Evolutionary conservation across 495 filamentous ascomycete genomes (phyloP), one percentile per base, ranked within the genome.

Genomic region (Hypoxylon intermedium): DNA sequence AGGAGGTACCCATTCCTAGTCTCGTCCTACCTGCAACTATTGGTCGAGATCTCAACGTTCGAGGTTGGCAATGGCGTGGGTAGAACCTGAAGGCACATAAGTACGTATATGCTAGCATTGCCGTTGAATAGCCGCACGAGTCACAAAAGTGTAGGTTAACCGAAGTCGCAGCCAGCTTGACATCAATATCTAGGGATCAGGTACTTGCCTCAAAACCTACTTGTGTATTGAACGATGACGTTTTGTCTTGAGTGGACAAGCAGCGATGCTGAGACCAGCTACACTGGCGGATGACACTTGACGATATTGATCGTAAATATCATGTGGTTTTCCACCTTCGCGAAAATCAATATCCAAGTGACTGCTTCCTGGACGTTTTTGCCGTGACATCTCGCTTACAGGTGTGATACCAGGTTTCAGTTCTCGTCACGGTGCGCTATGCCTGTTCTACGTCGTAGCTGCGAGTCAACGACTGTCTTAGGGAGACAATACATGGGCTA

Each of bases 191-290:
- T 7, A 26, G 24, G 24, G 7, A 26, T 4, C 7, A 26, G 24
- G 24, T 26, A 26, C 3, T n/a, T n/a, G n/a, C n/a, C n/a, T n/a
- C n/a, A n/a, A n/a, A n/a, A n/a, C n/a, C n/a, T n/a, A n/a, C n/a
- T n/a, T n/a, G n/a, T n/a, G 21, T 44, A 15, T 2, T 50, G n/a
- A 12, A 19, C 13, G 34, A 24, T 50, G 51, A 44, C 41, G 33
- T 55, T 9, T 37, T 45, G 38, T 54, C 51, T 55, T 19, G 28
- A 18, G 15, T 12, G 15, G 34, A 15, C 12, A 43, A 21, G 34
- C 16, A 45, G 30, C 19, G n/a, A n/a, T n/a, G 23, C 42, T 30
- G 45, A 15, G 31, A 6, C 28, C 9, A 13, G 19, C 6, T 38
- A 18, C 30, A 46, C 41, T 24, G 13, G 9, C 40, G 5, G 23